Conservation (phyloP, 306 rosid genomes). For the Cicer arietinum region DNA sequence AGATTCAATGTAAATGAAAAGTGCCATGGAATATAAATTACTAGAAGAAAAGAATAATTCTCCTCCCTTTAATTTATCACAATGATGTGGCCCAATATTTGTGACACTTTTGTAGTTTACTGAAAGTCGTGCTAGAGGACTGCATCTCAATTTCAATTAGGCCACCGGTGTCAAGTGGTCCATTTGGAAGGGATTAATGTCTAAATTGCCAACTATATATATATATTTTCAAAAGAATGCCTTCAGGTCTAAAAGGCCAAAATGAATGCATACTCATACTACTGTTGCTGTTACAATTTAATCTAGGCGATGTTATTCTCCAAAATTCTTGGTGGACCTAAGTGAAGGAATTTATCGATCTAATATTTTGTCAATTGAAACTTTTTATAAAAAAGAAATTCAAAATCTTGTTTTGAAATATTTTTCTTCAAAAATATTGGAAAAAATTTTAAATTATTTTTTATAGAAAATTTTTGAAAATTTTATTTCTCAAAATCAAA, state of each 20-base stretch:
- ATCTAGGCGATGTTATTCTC: too few species aligned
- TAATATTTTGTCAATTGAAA: too few species aligned
- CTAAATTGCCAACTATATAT: neutral
- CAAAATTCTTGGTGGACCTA: too few species aligned
- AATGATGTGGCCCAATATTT: constrained; percentile 41
- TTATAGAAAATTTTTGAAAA: too few species aligned
- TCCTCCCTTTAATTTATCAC: constrained; percentile 7
- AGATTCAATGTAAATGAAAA: constrained; percentile 10
- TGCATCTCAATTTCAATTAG: constrained; percentile 25
- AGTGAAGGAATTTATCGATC: too few species aligned
- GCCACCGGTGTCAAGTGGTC: constrained; percentile 45
- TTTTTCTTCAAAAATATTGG: too few species aligned
- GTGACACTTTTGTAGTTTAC: constrained; percentile 34
- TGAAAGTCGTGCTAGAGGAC: constrained; percentile 38
- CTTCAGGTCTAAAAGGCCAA: neutral
- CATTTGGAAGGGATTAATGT: constrained; percentile 35
- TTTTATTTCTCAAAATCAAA: too few species aligned
- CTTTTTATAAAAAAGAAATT: too few species aligned
- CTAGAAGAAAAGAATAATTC: constrained; percentile 24
- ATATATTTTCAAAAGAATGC: neutral
- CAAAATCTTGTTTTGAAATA: too few species aligned
- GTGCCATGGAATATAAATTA: constrained; percentile 27
- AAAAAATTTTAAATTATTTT: too few species aligned
- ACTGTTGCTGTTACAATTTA: neutral
- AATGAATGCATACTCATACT: neutral